Evolutionary conservation across 1,139 yeast species (phyloP), one percentile per base, ranked within the genome.

Genomic region (Yamadazyma membranifaciens): DNA sequence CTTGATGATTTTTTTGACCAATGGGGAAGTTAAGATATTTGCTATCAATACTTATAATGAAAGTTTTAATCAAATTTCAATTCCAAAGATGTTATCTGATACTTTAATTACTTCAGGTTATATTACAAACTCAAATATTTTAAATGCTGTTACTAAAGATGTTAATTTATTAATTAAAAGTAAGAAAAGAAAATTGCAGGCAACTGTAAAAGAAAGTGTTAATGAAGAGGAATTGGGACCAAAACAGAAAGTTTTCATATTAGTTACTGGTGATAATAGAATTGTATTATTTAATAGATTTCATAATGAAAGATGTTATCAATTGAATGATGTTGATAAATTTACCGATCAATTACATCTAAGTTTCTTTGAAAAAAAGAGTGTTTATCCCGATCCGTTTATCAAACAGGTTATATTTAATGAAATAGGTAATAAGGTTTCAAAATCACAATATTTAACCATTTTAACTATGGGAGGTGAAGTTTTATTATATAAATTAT

Each of bases 381-480:
- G 76, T 31, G 78, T 78, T 22, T 73, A 80, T 16, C 88, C 88
- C 7, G 92, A 85, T 62, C 91, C 92, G 1, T 78, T 78, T 33
- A 78, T 86, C 43, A 85, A 83, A 54, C 92, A 86, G 58, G 75
- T 84, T 2, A 74, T 83, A 54, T 71, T 83, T 39, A 75, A 80
- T 38, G 78, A 75, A 36, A 56, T 88, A 34, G 96, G 96, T 3
- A 87, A 84, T 50, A 54, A 68, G 20, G 69, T 76, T 40, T 54
- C 60, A 27, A 62, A 63, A 36, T 67, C 67, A 28, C 91, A 87
- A 50, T 82, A 80, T 57, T 59, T 89, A 45, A 72, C 89, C 0
- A 67, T 87, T 6, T 65, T 88, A 38, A 87, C 95, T 0, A 76
- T 81, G 56, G 91, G 92, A 41, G 94, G 94, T 52, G 95, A 88